A percentile compares a stretch with the other conserved stretches of the same genome.
phyloP scores from a whole-genome alignment of 2,329 filamentous ascomycete species.

The Colletotrichum chrysophilum region DNA sequence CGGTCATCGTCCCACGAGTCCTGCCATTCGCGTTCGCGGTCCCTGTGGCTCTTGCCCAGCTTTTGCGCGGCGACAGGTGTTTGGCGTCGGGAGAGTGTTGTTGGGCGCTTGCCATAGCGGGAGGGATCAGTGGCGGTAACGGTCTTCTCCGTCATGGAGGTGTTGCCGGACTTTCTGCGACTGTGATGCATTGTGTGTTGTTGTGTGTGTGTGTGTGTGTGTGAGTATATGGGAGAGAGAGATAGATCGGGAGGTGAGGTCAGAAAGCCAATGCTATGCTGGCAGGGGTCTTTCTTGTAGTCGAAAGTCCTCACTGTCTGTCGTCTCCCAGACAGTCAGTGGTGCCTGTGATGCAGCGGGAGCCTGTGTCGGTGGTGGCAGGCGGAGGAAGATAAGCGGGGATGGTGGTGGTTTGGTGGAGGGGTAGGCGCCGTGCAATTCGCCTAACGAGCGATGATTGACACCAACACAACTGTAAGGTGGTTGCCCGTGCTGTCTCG shows the following conservation, averaged over 20 bases:
- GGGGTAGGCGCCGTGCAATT: conserved; percentile 18
- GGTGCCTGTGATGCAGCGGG: background rate
- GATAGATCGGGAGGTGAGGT: background rate
- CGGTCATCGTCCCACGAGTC: conserved; percentile 62
- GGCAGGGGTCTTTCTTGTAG: conserved; percentile 16
- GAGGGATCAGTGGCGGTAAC: conserved; percentile 50
- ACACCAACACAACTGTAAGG: background rate
- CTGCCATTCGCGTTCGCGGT: conserved; percentile 56
- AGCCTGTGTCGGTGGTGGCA: conserved; percentile 7
- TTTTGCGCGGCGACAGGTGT: conserved; percentile 47
- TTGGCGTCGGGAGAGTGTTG: conserved; percentile 48
- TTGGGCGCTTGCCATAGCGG: conserved; percentile 51
- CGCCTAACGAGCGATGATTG: conserved; percentile 19
- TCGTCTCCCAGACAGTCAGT: background rate
- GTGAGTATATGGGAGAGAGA: conserved; percentile 19
- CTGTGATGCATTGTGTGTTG: conserved; percentile 56
- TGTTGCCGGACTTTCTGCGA: conserved; percentile 62
- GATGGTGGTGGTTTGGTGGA: conserved; percentile 11
- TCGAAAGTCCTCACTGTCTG: background rate
- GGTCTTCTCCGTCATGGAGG: conserved; percentile 59
- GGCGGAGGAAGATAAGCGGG: conserved; percentile 17
- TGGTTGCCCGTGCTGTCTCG: conserved; percentile 13
- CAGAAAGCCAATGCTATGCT: background rate
- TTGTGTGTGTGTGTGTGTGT: background rate
- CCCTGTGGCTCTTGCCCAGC: conserved; percentile 54